Base-by-base conservation (phyloP, 2,329 filamentous ascomycete species). In the Xylaria sp. region DNA sequence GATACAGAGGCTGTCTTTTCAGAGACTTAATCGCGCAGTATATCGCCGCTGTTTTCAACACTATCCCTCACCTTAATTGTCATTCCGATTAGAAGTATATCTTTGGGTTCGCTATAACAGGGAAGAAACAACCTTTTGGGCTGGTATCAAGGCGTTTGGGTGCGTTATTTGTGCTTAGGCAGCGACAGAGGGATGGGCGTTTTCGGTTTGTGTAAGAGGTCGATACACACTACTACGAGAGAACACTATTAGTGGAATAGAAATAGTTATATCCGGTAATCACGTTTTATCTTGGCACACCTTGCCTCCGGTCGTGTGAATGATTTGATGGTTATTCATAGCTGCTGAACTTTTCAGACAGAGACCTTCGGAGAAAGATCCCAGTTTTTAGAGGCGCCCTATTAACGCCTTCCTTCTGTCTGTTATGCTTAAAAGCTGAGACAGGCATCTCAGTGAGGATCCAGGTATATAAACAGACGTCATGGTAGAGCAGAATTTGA, bases 151-250 rank as follows among this genome's bases (percentile, higher is more conserved):
- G 67, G 65, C 48, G 50, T 63, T 62, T 50, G 34, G 7, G 1
- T 37, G 34, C 34, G 34, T n/a, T 46, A 12, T 64, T 65, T 39
- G 34, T 1, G 25, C 37, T 67, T 9, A 25, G 12, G 41, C 39
- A 44, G 57, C 51, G 52, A 46, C n/a, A 58, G 37, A 39, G 3
- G 63, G 54, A 50, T 51, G 23, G 48, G 54, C 55, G 54, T 65
- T 59, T 65, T 62, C 10, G 44, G 37, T n/a, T n/a, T 51, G n/a
- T 1, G 39, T n/a, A 39, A 7, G 15, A 46, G 39, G 31, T 37
- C 50, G 37, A 7, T 57, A n/a, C 55, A n/a, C 55, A 46, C n/a
- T 31, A 25, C 56, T 13, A 28, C 34, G 10, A 37, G 34, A 37
- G 34, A 37, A 37, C 34, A 37, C 34, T 37, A 8, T 37, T 46